These are phyloP conservation scores for Macrophomina pseudophaseolina DNA, from an alignment of 2,329 filamentous ascomycete species.

Conservation along the genomic window DNA sequence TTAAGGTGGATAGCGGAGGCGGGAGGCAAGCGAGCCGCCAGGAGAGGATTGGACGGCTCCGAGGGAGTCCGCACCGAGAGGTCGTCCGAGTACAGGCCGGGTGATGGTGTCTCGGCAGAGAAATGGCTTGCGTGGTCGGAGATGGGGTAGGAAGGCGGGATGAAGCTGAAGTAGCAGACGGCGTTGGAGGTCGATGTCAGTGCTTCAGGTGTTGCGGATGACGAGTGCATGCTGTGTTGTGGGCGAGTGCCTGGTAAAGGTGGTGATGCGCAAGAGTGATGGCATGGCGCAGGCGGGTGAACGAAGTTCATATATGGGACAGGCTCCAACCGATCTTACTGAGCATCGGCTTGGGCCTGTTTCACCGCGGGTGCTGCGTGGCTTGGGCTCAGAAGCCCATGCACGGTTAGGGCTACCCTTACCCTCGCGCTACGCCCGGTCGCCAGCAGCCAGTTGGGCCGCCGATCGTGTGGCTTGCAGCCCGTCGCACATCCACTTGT, in stretches of 20 bases:
- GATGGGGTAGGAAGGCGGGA: conserved; percentile 31
- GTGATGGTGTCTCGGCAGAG: conserved; percentile 40
- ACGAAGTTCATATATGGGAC: conserved; percentile 10
- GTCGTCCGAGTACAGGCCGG: conserved; percentile 31
- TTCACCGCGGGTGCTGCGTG: not conserved
- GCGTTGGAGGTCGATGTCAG: conserved; percentile 1
- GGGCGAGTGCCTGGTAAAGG: not conserved
- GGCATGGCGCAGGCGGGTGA: not conserved
- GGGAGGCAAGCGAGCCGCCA: conserved; percentile 37
- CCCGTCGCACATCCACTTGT: conserved; percentile 2
- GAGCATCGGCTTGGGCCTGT: conserved; percentile 12
- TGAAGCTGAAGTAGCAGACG: conserved; percentile 42
- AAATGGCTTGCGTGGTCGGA: conserved; percentile 32
- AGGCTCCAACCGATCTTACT: not conserved
- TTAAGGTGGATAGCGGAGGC: not conserved
- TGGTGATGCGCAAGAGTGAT: not conserved
- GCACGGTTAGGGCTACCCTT: conserved; percentile 2
- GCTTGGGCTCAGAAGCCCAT: not conserved
- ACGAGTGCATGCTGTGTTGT: conserved; percentile 23
- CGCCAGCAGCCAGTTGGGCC: too few relatives aligned
- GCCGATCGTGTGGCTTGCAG: not conserved
- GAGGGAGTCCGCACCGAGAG: conserved; percentile 34
- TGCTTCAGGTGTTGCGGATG: conserved; percentile 21
- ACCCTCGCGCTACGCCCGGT: too few relatives aligned
- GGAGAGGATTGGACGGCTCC: conserved; percentile 42